A percentile compares a stretch with the other conserved stretches of the same genome.
Evolutionary conservation across 495 filamentous ascomycete genomes (phyloP).

Genomic region (Neurospora discreta): DNA sequence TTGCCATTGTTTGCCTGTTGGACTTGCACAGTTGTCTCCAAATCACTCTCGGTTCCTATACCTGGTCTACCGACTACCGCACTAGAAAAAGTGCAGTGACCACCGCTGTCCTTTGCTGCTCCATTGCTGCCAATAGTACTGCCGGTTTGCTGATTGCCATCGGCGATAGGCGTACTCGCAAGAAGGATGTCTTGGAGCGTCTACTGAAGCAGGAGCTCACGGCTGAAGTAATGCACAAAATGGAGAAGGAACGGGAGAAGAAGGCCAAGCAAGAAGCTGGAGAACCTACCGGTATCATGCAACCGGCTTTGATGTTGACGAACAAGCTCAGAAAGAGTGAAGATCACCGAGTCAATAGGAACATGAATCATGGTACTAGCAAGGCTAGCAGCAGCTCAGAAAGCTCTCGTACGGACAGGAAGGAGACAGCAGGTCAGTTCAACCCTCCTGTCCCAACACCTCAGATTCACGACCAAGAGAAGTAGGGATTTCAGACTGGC

Average conservation of each 20-base stretch:
- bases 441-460: background rate
- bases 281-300: background rate
- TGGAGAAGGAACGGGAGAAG: constrained; percentile 48
- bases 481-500: background rate
- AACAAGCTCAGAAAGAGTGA: background rate
- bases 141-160: constrained; percentile 62
- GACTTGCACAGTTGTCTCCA: constrained; percentile 66
- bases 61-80: constrained; percentile 58
- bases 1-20: constrained; percentile 61
- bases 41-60: constrained; percentile 62
- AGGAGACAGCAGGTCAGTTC: background rate
- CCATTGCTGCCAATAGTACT: constrained; percentile 58
- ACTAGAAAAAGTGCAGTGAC: constrained; percentile 57
- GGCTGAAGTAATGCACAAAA: constrained; percentile 57
- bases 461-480: background rate
- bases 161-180: constrained; percentile 59
- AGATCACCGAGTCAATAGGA: background rate
- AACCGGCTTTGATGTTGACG: background rate
- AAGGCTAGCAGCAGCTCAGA: background rate
- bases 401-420: background rate
- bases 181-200: constrained; percentile 71
- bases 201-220: constrained; percentile 65
- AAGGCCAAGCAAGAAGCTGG: constrained; percentile 8
- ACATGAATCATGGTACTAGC: background rate
- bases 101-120: constrained; percentile 66